phyloP scores from a whole-genome alignment of 441 rosid genomes.

The Corymbia calophylla region DNA sequence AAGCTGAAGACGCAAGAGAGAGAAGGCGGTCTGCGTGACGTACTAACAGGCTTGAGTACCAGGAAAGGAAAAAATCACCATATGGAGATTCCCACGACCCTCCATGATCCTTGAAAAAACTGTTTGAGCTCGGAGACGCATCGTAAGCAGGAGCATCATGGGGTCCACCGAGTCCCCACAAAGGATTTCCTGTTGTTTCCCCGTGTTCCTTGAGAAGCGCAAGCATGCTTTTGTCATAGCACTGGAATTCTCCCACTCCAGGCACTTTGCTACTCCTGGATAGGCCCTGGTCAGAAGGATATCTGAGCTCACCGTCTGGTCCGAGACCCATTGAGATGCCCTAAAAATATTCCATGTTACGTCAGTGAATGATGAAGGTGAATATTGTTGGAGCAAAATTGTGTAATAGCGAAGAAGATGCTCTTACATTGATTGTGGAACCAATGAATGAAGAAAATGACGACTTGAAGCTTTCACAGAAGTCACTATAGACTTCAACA shows the following conservation, averaged over 20 bases:
- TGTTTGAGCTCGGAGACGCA: constrained; percentile 32
- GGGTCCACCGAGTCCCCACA: constrained; percentile 93
- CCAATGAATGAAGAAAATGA: constrained; percentile 62
- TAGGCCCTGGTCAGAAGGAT: constrained; percentile 52
- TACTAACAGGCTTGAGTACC: constrained; percentile 71
- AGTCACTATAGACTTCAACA: constrained; percentile 53
- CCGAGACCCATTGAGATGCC: constrained; percentile 82
- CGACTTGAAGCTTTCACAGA: constrained; percentile 78
- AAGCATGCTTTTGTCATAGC: constrained; percentile 79
- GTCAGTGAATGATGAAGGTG: not conserved
- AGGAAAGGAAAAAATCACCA: constrained; percentile 77
- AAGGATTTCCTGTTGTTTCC: constrained; percentile 58
- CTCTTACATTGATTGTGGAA: constrained; percentile 56
- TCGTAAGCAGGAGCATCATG: constrained; percentile 67
- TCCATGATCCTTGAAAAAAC: constrained; percentile 61
- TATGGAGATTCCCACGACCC: constrained; percentile 88
- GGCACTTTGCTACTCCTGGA: constrained; percentile 9
- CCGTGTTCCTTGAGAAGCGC: constrained; percentile 56
- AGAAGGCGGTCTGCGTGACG: constrained; percentile 69
- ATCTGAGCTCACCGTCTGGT: constrained; percentile 75
- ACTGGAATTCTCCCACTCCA: constrained; percentile 86
- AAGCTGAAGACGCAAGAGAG: constrained; percentile 48
- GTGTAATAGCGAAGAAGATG: not conserved
- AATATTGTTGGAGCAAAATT: not conserved
- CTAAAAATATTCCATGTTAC: constrained; percentile 30